Conservation (phyloP, 2,329 filamentous ascomycete species). For the Amauroascus niger region DNA sequence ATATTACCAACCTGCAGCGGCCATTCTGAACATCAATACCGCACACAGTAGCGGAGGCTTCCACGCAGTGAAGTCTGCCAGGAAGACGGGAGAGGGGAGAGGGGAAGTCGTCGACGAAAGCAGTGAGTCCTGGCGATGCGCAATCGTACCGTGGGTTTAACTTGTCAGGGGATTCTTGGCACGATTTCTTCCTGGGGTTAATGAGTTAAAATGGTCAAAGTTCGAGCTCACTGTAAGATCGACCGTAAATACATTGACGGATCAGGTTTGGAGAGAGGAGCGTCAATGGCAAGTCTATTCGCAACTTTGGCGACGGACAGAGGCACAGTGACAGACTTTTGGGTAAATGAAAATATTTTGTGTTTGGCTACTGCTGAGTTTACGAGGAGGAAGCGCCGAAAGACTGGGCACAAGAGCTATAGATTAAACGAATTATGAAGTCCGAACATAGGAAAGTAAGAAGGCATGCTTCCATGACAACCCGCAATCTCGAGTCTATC, state of each 20-base stretch:
- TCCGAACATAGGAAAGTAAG: slow-evolving; percentile 5
- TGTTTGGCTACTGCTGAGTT: not conserved
- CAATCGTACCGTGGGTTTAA: not conserved
- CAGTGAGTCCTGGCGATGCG: not conserved
- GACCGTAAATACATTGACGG: not conserved
- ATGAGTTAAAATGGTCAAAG: not conserved
- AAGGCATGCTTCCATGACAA: slow-evolving; percentile 3
- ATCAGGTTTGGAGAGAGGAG: not conserved
- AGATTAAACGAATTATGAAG: slow-evolving; percentile 11
- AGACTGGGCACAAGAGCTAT: not conserved
- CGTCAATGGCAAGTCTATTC: not conserved
- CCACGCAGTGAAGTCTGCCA: not conserved
- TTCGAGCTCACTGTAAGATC: not conserved
- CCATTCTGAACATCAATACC: slow-evolving; percentile 3
- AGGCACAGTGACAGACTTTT: not conserved
- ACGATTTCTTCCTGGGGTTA: not conserved
- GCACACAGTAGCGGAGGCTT: not conserved
- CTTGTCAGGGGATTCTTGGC: not conserved
- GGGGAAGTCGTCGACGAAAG: not conserved
- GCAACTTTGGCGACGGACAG: not conserved
- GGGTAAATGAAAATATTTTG: not conserved
- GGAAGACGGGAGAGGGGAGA: not conserved
- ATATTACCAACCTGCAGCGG: slow-evolving; percentile 5
- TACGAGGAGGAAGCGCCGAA: not conserved
- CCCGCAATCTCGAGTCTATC: slow-evolving; percentile 5